Conservation (phyloP, 1,139 yeast genomes). For the Suhomyces ambrosiae region DNA sequence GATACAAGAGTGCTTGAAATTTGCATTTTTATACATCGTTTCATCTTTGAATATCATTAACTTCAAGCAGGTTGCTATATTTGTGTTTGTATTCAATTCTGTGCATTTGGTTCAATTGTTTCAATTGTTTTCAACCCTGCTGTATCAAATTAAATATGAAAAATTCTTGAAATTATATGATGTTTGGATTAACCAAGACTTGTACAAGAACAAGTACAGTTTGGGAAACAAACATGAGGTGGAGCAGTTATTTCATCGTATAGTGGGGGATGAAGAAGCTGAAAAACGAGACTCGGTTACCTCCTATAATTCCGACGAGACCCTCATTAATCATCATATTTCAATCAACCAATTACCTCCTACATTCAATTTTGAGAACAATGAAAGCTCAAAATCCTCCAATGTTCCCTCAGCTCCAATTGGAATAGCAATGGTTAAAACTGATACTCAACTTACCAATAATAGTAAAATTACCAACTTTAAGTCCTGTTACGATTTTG, state of each 20-base stretch:
- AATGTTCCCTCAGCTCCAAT: constrained; percentile 1
- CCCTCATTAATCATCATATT: constrained; percentile 12
- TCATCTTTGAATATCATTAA: constrained; percentile 9
- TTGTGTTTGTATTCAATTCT: constrained; percentile 15
- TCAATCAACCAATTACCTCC: constrained; percentile 15
- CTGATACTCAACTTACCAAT: background rate
- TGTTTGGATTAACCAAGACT: constrained; percentile 20
- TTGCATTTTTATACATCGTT: constrained; percentile 14
- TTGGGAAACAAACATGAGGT: constrained; percentile 10
- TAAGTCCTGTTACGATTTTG: constrained; percentile 30
- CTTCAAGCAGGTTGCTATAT: constrained; percentile 17
- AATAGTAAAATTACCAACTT: constrained; percentile 10
- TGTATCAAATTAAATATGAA: constrained; percentile 15
- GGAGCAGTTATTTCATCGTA: constrained; percentile 12
- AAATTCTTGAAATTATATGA: constrained; percentile 19
- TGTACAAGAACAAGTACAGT: constrained; percentile 11
- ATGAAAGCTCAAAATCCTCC: background rate
- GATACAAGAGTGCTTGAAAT: constrained; percentile 15
- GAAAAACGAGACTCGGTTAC: constrained; percentile 12
- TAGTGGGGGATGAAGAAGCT: constrained; percentile 14
- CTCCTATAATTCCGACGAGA: constrained; percentile 17
- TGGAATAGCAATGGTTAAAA: background rate
- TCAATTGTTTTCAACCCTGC: constrained; percentile 9
- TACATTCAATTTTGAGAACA: constrained; percentile 11
- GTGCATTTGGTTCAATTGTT: constrained; percentile 5